Percentiles rank a stretch among this genome's conserved stretches.
These are phyloP conservation scores for Heracleum sosnowskyi DNA, from an alignment of 129 eudicot species.

Conservation along the genomic window DNA sequence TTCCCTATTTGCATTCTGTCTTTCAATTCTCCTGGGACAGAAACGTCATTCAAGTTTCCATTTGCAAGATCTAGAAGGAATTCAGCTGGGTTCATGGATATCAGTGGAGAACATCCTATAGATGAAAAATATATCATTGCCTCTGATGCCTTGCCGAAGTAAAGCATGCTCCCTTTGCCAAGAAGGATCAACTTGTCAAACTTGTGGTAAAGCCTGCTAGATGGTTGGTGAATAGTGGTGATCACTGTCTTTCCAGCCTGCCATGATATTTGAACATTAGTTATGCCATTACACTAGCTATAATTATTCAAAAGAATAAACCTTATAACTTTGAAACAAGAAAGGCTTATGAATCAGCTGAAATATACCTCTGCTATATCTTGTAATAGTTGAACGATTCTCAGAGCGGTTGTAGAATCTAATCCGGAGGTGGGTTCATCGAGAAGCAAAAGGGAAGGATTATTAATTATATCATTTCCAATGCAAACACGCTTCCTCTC, in stretches of 20 bases:
- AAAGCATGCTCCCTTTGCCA: conserved; percentile 78
- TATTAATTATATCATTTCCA: conserved; percentile 77
- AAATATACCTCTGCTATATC: conserved; percentile 86
- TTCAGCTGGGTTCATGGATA: conserved; percentile 94
- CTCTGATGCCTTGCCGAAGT: conserved; percentile 85
- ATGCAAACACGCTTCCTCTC: conserved; percentile 95
- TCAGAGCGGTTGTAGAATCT: conserved; percentile 91
- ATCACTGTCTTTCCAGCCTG: conserved; percentile 90
- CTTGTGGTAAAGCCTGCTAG: conserved; percentile 90
- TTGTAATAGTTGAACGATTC: conserved; percentile 62
- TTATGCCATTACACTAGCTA: neutral
- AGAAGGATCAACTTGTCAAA: conserved; percentile 86
- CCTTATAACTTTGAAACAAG: neutral
- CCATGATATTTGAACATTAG: neutral
- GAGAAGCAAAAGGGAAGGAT: conserved; percentile 82
- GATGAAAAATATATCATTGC: conserved; percentile 84
- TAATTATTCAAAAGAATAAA: neutral
- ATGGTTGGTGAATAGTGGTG: conserved; percentile 96
- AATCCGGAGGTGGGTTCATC: conserved; percentile 99
- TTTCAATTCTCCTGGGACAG: conserved; percentile 79
- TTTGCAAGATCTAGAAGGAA: conserved; percentile 89
- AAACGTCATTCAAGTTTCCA: conserved; percentile 80
- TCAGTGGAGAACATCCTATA: conserved; percentile 83
- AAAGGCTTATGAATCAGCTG: neutral
- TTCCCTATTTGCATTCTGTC: conserved; percentile 65